These are phyloP conservation scores for Naganishia vishniacii DNA, from an alignment of 768 basidiomycete species.

Conservation along the genomic window DNA sequence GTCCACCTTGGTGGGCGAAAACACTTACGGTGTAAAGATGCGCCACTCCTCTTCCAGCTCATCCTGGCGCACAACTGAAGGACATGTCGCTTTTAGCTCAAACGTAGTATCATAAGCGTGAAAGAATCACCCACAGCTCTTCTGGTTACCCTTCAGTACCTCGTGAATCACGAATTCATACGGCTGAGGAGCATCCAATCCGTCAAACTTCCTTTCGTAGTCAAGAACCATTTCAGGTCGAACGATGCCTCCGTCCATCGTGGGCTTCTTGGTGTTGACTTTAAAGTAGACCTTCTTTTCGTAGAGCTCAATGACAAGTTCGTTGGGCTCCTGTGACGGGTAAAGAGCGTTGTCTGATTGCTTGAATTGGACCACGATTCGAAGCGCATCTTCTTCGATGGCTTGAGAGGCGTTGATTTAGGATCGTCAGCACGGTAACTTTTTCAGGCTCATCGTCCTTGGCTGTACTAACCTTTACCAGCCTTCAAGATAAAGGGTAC, in stretches of 20 bases:
- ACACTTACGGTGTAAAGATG: slow-evolving; percentile 32
- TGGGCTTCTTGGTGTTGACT: slow-evolving; percentile 25
- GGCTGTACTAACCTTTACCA: slow-evolving; percentile 27
- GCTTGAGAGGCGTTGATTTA: too few species aligned
- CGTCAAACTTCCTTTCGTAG: slow-evolving; percentile 19
- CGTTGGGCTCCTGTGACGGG: slow-evolving; percentile 4
- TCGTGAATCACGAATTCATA: slow-evolving; percentile 28
- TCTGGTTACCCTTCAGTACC: slow-evolving; percentile 25
- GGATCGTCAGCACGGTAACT: too few species aligned
- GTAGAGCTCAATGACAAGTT: slow-evolving; percentile 25
- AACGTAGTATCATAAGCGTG: too few species aligned
- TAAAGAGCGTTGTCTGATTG: slow-evolving; percentile 13
- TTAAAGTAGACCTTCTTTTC: slow-evolving; percentile 25
- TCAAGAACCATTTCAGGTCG: slow-evolving; percentile 20
- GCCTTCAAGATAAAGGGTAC: slow-evolving; percentile 31
- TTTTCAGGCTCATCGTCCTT: too few species aligned
- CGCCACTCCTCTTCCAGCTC: slow-evolving; percentile 29
- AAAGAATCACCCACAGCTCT: slow-evolving; percentile 17
- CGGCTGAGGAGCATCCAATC: slow-evolving; percentile 19
- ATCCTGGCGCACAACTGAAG: slow-evolving; percentile 30
- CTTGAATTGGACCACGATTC: slow-evolving; percentile 25
- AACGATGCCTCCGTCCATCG: slow-evolving; percentile 19
- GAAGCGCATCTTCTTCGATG: slow-evolving; percentile 28
- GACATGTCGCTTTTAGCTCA: neutral
- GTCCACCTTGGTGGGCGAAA: neutral